Evolutionary conservation across 2,329 filamentous ascomycete species (phyloP), one percentile per base, ranked within the genome.

Genomic region (Talaromyces funiculosus): DNA sequence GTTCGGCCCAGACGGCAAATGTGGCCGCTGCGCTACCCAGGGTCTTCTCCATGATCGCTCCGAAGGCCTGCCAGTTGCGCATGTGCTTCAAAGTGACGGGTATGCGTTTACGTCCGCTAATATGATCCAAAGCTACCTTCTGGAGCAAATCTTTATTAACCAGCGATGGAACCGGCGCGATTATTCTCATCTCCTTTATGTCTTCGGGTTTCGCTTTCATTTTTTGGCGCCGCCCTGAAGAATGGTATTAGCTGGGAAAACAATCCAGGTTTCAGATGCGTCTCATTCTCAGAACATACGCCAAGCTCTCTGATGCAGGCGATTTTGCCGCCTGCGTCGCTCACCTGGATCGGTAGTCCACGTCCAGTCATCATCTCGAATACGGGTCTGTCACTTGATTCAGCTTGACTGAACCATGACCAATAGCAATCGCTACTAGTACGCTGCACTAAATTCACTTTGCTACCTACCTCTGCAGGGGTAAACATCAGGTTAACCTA

Each of bases 261-360:
- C 10, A 2, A 4, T 20, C 8, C 1, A 33, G 45, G 26, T 18
- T 1, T 33, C 4, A 4, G 18, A 31, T 2, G 24, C 24, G 8
- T 9, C 24, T n/a, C 10, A 3, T 18, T 3, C 33, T 35, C 4
- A 35, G 26, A 16, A 57, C 64, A 47, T 61, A 68, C 66, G 42
- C 53, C 62, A 61, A 20, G 66, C 66, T 37, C 66, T 62, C 33
- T 68, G 66, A 45, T 67, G 62, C 4, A 68, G 24, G 29, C 66
- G 61, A 24, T 68, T 68, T 56, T 67, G 66, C 12, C 64, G 20
- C 53, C 57, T 64, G 45, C 64, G 61, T 31, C 66, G 47, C n/a
- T 62, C 53, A 26, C 49, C 49, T 9, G 65, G 63, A 53, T 67
- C 65, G n/a, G 54, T 51, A 12, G 49, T 58, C 5, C 57, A 54